Percentiles rank a stretch among this genome's conserved stretches.
Evolutionary conservation across 2,329 filamentous ascomycete species (phyloP).

Genomic region (Elsinoe perseae): DNA sequence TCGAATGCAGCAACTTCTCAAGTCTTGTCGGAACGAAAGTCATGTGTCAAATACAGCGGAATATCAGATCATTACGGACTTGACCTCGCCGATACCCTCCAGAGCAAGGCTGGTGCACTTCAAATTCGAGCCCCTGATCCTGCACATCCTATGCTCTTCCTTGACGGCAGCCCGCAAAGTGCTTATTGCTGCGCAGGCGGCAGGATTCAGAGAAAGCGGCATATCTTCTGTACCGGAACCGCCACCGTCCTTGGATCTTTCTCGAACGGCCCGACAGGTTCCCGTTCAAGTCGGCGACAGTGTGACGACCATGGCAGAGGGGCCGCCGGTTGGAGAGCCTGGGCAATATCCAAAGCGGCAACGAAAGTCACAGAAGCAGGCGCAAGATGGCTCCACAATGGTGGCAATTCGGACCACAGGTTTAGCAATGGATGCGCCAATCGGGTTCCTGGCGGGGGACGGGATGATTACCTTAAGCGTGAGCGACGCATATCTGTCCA

Average conservation of each 20-base stretch:
- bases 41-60: neutral
- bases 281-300: too few relatives aligned
- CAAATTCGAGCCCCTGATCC: constrained; percentile 94
- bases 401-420: constrained; percentile 82
- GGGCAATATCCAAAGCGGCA: constrained; percentile 6
- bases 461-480: constrained; percentile 49
- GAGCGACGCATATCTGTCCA: constrained; percentile 57
- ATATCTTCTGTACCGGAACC: constrained; percentile 55
- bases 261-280: too few relatives aligned
- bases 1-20: neutral
- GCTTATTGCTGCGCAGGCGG: constrained; percentile 65
- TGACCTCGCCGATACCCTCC: neutral
- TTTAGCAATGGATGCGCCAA: constrained; percentile 69
- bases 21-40: neutral
- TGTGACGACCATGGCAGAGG: too few relatives aligned
- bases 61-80: neutral
- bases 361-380: constrained; percentile 8
- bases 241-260: constrained; percentile 32
- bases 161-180: constrained; percentile 65
- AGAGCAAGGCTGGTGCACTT: constrained; percentile 53
- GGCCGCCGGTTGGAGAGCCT: too few relatives aligned
- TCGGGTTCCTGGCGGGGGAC: constrained; percentile 50
- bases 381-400: constrained; percentile 51
- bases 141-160: constrained; percentile 77
- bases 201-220: constrained; percentile 86